Conservation (phyloP, 495 filamentous ascomycete species). For the Penicillium ochrochloron region DNA sequence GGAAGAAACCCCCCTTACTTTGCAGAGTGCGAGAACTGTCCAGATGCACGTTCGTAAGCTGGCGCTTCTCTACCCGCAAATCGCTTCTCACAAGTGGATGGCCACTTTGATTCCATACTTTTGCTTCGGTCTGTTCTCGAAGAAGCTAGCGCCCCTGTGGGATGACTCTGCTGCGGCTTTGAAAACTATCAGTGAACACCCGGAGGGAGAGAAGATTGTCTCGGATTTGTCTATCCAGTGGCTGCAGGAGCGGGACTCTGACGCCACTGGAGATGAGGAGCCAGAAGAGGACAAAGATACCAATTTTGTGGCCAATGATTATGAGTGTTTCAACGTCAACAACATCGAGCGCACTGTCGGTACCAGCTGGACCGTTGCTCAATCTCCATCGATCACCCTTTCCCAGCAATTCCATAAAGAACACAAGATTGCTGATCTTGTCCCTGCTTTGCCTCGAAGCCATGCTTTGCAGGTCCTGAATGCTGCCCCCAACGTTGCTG, state of each 20-base stretch:
- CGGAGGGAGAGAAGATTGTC: conserved; percentile 72
- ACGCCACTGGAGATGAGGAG: conserved; percentile 27
- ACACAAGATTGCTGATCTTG: conserved; percentile 36
- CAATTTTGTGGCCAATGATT: conserved; percentile 55
- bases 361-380: conserved; percentile 31
- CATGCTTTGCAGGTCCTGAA: conserved; percentile 82
- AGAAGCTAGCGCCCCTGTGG: conserved; percentile 81
- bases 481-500: conserved; percentile 72
- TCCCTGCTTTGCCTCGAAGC: conserved; percentile 59
- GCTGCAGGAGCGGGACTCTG: conserved; percentile 64
- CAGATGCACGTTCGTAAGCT: conserved; percentile 87
- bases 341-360: conserved; percentile 55
- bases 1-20: conserved; percentile 74
- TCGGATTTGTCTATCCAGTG: conserved; percentile 77
- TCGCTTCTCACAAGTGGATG: conserved; percentile 64
- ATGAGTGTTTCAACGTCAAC: conserved; percentile 78
- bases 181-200: conserved; percentile 71
- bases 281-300: conserved; percentile 32
- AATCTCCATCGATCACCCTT: conserved; percentile 30
- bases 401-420: conserved; percentile 41
- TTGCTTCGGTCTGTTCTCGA: conserved; percentile 86
- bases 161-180: conserved; percentile 78
- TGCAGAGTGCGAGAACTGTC: conserved; percentile 74
- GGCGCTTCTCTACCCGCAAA: conserved; percentile 59
- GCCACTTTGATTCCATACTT: conserved; percentile 74